Evolutionary conservation across 1,284 basidiomycete species (phyloP).

Genomic region (Tylopilus sp.): DNA sequence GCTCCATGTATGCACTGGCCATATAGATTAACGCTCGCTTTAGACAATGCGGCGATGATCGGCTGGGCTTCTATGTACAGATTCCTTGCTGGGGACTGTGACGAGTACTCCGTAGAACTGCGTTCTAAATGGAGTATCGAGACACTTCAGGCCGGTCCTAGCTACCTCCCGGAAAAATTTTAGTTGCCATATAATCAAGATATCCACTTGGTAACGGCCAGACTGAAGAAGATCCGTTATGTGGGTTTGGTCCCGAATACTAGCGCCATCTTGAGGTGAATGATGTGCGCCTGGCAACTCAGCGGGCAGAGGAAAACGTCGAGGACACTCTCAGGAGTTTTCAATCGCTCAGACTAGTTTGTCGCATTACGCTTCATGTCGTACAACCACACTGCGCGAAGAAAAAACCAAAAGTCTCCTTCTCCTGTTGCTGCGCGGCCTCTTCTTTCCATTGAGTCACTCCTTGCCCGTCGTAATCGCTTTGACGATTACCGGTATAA

Average conservation of each 20-base stretch:
- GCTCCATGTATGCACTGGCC: background rate
- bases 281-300: background rate
- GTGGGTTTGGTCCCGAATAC: too few species aligned
- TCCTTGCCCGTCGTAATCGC: background rate
- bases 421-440: background rate
- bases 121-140: conserved; percentile 71
- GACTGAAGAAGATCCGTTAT: background rate
- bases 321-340: too few species aligned
- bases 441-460: background rate
- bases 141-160: conserved; percentile 28
- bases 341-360: background rate
- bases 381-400: too few species aligned
- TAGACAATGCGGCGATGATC: conserved; percentile 96
- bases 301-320: too few species aligned
- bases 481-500: conserved; percentile 10
- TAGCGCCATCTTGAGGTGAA: background rate
- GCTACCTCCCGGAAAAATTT: background rate
- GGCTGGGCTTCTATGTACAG: conserved; percentile 85
- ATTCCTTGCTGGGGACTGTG: conserved; percentile 62
- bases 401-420: background rate
- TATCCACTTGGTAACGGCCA: background rate
- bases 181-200: background rate
- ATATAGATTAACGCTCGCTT: background rate
- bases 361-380: background rate
- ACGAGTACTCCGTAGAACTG: conserved; percentile 59